Evolutionary conservation across 495 filamentous ascomycete genomes (phyloP).

Genomic region (Hypoxylon crocopeplum): DNA sequence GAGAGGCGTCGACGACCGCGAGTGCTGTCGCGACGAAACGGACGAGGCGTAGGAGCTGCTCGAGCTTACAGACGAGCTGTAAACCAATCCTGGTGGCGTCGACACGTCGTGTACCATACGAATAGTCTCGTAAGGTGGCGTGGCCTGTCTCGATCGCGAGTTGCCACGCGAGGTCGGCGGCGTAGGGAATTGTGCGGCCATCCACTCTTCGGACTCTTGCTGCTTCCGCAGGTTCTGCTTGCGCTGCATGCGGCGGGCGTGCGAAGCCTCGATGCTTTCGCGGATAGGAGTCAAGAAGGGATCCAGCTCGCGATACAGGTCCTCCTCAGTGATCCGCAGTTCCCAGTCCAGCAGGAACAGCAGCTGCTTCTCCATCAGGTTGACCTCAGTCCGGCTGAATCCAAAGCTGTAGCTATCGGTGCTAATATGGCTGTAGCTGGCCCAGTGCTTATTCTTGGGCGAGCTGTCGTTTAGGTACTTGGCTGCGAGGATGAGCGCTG

Average conservation of each 20-base stretch:
- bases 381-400: conserved; percentile 93
- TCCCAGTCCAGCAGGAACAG: conserved; percentile 95
- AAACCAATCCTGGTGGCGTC: conserved; percentile 50
- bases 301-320: conserved; percentile 87
- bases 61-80: conserved; percentile 50
- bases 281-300: conserved; percentile 88
- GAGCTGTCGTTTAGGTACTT: conserved; percentile 99
- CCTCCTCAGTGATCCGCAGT: conserved; percentile 78
- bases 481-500: conserved; percentile 87
- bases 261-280: conserved; percentile 45
- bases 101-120: conserved; percentile 41
- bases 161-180: conserved; percentile 47
- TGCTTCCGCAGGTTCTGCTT: conserved; percentile 48
- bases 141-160: conserved; percentile 41
- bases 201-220: conserved; percentile 39
- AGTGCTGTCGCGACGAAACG: conserved; percentile 41
- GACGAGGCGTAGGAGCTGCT: conserved; percentile 46
- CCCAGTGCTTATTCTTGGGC: conserved; percentile 99
- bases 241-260: conserved; percentile 53
- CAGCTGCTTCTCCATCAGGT: conserved; percentile 98
- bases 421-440: conserved; percentile 79
- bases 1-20: conserved; percentile 54
- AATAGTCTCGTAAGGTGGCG: conserved; percentile 40
- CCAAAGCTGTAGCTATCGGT: conserved; percentile 78
- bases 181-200: conserved; percentile 42